phyloP scores from a whole-genome alignment of 1,284 basidiomycete species.

The Agaricales sp. region DNA sequence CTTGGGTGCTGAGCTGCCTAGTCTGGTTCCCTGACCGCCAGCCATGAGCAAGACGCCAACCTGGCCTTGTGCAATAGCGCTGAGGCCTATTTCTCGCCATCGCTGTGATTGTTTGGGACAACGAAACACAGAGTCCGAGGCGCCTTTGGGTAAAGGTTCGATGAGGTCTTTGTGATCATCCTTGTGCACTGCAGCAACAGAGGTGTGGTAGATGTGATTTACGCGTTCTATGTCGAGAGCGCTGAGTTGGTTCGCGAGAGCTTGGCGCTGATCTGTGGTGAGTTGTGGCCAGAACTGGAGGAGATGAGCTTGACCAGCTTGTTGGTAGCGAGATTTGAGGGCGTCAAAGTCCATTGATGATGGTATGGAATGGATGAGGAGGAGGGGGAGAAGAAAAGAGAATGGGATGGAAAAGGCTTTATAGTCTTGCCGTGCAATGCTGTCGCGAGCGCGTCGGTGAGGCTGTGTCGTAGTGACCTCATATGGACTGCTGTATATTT shows the following conservation, averaged over 20 bases:
- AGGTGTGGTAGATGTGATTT: constrained; percentile 72
- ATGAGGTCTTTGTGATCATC: constrained; percentile 39
- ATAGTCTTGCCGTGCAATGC: constrained; percentile 1
- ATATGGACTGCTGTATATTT: too few species aligned
- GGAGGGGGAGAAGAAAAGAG: too few species aligned
- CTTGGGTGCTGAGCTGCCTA: constrained; percentile 90
- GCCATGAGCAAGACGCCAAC: constrained; percentile 96
- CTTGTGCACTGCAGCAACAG: constrained; percentile 13
- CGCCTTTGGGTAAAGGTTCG: constrained; percentile 70
- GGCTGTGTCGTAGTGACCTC: too few species aligned
- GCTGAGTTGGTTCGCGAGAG: constrained; percentile 68
- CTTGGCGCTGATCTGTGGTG: constrained; percentile 26
- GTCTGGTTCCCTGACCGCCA: constrained; percentile 92
- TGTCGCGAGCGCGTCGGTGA: too few species aligned
- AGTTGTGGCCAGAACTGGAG: constrained; percentile 82
- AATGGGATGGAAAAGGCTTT: too few species aligned
- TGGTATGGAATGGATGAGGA: constrained; percentile 1
- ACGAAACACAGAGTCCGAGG: constrained; percentile 55
- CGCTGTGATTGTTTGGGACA: constrained; percentile 46
- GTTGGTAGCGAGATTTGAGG: constrained; percentile 54
- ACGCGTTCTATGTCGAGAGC: constrained; percentile 85
- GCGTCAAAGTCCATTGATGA: constrained; percentile 19
- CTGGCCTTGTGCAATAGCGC: constrained; percentile 72
- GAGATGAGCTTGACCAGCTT: constrained; percentile 83
- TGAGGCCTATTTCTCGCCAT: constrained; percentile 71